Conservation (phyloP, 2,329 filamentous ascomycete species). For the Aspergillus nomiae region DNA sequence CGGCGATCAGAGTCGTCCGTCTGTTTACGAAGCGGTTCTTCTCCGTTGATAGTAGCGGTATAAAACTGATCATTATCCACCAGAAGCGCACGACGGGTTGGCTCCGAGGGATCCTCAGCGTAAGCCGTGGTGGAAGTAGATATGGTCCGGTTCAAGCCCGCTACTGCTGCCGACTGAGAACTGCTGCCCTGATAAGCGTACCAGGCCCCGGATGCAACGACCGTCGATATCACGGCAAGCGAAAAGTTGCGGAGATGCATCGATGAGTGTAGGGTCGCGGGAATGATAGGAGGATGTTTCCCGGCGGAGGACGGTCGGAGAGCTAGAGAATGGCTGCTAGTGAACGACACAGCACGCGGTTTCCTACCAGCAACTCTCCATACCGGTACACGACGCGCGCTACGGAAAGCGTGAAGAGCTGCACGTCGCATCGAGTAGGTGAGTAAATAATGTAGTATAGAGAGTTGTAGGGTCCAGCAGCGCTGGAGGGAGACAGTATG, state of each 20-base stretch:
- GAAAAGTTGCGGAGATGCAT: constrained; percentile 54
- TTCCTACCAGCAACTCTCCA: constrained; percentile 45
- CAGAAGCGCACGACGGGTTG: constrained; percentile 68
- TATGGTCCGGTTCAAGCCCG: constrained; percentile 27
- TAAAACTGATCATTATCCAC: constrained; percentile 90
- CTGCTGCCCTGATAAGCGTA: constrained; percentile 49
- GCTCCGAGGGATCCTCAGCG: constrained; percentile 53
- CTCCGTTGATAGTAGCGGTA: constrained; percentile 80
- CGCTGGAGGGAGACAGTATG: constrained; percentile 6
- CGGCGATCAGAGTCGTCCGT: constrained; percentile 81
- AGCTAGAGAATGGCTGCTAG: constrained; percentile 39
- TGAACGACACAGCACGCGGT: constrained; percentile 38
- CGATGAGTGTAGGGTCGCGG: constrained; percentile 44
- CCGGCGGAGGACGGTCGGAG: constrained; percentile 37
- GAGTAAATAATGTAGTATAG: constrained; percentile 2
- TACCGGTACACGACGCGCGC: constrained; percentile 48
- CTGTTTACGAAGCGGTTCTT: constrained; percentile 84
- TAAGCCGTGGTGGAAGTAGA: constrained; percentile 31
- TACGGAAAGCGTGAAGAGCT: constrained; percentile 49
- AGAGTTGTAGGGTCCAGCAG: constrained; percentile 9
- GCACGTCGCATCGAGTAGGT: constrained; percentile 50
- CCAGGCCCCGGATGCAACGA: constrained; percentile 52
- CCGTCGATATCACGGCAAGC: constrained; percentile 49
- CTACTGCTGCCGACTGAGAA: constrained; percentile 27
- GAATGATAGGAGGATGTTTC: constrained; percentile 36